phyloP scores from a whole-genome alignment of 2,329 filamentous ascomycete genomes.

The Didymella segeticola region DNA sequence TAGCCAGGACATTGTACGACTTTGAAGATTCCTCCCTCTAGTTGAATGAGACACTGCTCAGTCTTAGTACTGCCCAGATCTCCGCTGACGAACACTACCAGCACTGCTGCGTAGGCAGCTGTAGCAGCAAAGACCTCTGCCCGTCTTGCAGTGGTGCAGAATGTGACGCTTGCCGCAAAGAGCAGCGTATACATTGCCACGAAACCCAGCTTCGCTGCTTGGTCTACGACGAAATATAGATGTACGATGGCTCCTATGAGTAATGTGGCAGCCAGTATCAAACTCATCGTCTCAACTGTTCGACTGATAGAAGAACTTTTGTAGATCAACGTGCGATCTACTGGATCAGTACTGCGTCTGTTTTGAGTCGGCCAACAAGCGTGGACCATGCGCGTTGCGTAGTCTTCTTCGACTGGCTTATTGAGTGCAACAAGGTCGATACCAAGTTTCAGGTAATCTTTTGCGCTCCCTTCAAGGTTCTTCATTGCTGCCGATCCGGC shows the following conservation, averaged over 20 bases:
- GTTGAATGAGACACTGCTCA: slow-evolving; percentile 15
- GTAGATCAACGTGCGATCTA: background rate
- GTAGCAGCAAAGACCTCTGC: background rate
- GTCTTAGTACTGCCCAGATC: slow-evolving; percentile 20
- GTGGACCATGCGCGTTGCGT: no score
- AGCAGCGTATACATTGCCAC: slow-evolving; percentile 29
- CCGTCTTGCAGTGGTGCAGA: slow-evolving; percentile 20
- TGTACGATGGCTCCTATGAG: slow-evolving; percentile 32
- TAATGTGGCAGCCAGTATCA: slow-evolving; percentile 24
- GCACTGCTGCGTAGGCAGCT: slow-evolving; percentile 15
- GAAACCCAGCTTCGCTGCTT: slow-evolving; percentile 25
- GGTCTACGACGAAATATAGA: slow-evolving; percentile 20
- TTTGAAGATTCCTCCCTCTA: slow-evolving; percentile 13
- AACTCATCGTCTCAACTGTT: slow-evolving; percentile 12
- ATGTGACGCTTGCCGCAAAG: slow-evolving; percentile 20
- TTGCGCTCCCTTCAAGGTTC: no score
- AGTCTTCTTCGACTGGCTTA: no score
- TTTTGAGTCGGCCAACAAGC: no score
- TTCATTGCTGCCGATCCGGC: no score
- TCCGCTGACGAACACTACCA: slow-evolving; percentile 32
- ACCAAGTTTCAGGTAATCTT: no score
- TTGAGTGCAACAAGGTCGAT: no score
- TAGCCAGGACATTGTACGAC: no score
- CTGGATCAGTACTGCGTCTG: no score
- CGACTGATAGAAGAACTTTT: slow-evolving; percentile 16